Conservation (phyloP, 371 early-diverging fungal genomes). For the Entomophthora muscae region DNA sequence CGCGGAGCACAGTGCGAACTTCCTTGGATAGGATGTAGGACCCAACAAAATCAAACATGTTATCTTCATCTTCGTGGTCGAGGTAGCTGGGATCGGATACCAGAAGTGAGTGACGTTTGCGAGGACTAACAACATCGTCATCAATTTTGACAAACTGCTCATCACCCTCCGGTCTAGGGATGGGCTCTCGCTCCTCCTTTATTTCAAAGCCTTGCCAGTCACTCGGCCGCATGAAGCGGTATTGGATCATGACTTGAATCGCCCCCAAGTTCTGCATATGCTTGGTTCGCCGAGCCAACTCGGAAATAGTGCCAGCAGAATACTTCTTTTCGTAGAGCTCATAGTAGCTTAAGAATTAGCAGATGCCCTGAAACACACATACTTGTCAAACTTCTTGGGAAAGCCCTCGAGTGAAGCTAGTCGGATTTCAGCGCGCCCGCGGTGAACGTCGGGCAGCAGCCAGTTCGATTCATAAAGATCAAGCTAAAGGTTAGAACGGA, state of each 20-base stretch:
- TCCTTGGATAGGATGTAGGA: constrained; percentile 27
- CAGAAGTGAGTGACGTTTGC: background rate
- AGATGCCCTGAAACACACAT: background rate
- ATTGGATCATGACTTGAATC: constrained; percentile 39
- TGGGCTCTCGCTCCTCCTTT: background rate
- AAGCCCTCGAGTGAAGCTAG: constrained; percentile 34
- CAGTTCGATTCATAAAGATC: constrained; percentile 47
- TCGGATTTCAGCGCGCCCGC: constrained; percentile 58
- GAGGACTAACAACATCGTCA: background rate
- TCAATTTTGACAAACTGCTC: background rate
- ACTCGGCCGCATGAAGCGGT: constrained; percentile 29
- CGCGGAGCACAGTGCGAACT: constrained; percentile 39
- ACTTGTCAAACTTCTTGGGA: constrained; percentile 45
- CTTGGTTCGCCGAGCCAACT: constrained; percentile 25
- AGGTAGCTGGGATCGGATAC: background rate
- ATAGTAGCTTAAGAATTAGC: constrained; percentile 21
- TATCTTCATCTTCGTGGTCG: constrained; percentile 14
- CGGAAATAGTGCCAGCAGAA: constrained; percentile 34
- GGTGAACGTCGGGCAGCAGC: constrained; percentile 41
- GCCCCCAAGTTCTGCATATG: constrained; percentile 41
- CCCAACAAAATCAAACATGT: constrained; percentile 15
- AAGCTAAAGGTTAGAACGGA: constrained; percentile 20
- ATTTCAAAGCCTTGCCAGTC: constrained; percentile 10
- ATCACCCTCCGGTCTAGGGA: background rate
- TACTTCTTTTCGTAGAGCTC: constrained; percentile 42